A percentile compares a stretch with the other conserved stretches of the same genome.
These are phyloP conservation scores for Yamadazyma philogaea DNA, from an alignment of 805 yeast species.

Conservation along the genomic window DNA sequence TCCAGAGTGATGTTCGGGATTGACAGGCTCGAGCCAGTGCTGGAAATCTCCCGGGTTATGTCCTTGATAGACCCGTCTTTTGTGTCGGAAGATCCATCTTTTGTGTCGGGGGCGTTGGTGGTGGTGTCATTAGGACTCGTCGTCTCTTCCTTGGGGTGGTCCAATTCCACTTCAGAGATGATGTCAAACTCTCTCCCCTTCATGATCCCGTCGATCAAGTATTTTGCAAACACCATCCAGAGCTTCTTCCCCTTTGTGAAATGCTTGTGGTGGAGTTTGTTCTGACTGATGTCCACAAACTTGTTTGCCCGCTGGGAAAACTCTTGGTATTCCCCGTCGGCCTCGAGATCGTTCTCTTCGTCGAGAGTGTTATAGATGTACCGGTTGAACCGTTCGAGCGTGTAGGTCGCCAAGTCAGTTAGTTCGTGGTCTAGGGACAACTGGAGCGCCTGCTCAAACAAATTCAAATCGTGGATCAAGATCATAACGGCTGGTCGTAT, in stretches of 20 bases:
- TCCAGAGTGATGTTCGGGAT: slow-evolving; percentile 1
- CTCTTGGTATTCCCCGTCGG: slow-evolving; percentile 6
- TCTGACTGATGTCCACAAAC: slow-evolving; percentile 22
- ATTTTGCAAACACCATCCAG: slow-evolving; percentile 66
- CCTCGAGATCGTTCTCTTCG: slow-evolving; percentile 6
- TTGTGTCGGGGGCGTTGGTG: too few relatives aligned
- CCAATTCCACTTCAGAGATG: slow-evolving; percentile 12
- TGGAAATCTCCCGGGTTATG: slow-evolving; percentile 3
- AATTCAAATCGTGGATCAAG: slow-evolving; percentile 58
- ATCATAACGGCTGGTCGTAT: slow-evolving; percentile 68
- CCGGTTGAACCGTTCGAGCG: slow-evolving; percentile 32
- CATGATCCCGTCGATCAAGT: slow-evolving; percentile 38
- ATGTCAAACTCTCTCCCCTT: slow-evolving; percentile 18
- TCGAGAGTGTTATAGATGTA: slow-evolving; percentile 10
- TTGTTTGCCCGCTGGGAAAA: slow-evolving; percentile 29
- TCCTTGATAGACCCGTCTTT: neutral
- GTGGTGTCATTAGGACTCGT: too few relatives aligned
- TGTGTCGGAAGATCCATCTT: neutral
- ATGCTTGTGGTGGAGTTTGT: slow-evolving; percentile 32
- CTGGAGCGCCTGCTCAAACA: slow-evolving; percentile 77
- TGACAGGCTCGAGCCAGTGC: neutral
- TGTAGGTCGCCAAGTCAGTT: slow-evolving; percentile 49
- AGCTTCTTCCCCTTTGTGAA: slow-evolving; percentile 56
- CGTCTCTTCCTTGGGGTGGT: neutral
- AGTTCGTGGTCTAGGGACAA: slow-evolving; percentile 64